These are phyloP conservation scores for Neurospora sp. DNA, from an alignment of 495 filamentous ascomycete genomes.

Conservation along the genomic window DNA sequence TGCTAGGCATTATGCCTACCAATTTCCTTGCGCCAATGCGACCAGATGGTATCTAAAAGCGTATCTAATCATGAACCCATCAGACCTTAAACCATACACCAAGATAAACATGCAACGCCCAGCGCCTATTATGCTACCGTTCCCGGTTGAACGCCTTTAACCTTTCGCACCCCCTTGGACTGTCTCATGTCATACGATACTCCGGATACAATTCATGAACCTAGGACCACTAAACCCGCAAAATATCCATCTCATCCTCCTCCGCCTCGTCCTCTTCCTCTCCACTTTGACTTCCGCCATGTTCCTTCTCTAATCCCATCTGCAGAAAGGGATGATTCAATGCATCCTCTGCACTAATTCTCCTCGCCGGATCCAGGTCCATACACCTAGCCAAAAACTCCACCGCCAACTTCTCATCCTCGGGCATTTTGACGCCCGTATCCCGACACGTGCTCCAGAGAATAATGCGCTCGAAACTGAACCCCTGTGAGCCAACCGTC, in stretches of 20 bases:
- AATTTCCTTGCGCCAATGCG: neutral
- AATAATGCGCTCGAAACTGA: constrained; percentile 83
- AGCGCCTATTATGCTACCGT: neutral
- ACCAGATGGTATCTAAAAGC: neutral
- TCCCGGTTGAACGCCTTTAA: neutral
- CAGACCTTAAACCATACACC: neutral
- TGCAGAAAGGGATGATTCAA: constrained; percentile 66
- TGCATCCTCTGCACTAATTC: constrained; percentile 66
- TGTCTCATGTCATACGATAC: neutral
- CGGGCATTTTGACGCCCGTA: constrained; percentile 35
- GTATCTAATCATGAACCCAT: neutral
- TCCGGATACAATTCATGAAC: neutral
- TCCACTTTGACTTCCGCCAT: neutral
- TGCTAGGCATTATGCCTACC: neutral
- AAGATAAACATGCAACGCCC: neutral
- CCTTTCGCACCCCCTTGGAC: neutral
- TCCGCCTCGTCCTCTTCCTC: constrained; percentile 17
- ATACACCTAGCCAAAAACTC: constrained; percentile 58
- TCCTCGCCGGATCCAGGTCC: constrained; percentile 57
- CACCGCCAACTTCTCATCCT: constrained; percentile 55
- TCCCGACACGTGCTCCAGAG: constrained; percentile 73
- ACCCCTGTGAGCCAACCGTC: constrained; percentile 75
- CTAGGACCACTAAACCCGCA: constrained; percentile 17
- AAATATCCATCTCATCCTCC: constrained; percentile 40
- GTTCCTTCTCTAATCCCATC: constrained; percentile 13